Percentiles rank a stretch among this genome's conserved stretches.
These are phyloP conservation scores for Quillaja saponaria DNA, from an alignment of 306 rosid genomes.

Conservation along the genomic window DNA sequence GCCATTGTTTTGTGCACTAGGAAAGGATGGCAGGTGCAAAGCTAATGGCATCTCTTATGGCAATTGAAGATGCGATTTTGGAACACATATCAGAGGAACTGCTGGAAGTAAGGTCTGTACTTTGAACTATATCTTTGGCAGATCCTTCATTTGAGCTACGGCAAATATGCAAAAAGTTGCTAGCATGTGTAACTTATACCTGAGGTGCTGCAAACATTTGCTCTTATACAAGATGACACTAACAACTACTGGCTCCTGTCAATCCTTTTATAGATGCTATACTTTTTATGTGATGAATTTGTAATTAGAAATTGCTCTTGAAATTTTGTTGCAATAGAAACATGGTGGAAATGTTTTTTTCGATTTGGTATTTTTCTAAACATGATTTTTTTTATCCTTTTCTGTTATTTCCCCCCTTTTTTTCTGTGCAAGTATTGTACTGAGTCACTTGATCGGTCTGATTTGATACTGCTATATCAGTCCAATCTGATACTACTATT, in stretches of 20 bases:
- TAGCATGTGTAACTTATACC: slow-evolving; percentile 59
- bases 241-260: slow-evolving; percentile 3
- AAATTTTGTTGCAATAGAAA: too few species aligned
- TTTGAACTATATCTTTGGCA: slow-evolving; percentile 47
- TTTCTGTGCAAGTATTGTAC: too few species aligned
- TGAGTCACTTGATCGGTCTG: too few species aligned
- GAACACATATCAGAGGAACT: slow-evolving; percentile 62
- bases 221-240: not conserved
- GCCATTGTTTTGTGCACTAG: slow-evolving; percentile 40
- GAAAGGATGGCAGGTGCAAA: slow-evolving; percentile 85
- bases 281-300: slow-evolving; percentile 7
- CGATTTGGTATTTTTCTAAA: too few species aligned
- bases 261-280: not conserved
- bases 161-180: slow-evolving; percentile 70
- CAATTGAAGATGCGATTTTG: slow-evolving; percentile 73
- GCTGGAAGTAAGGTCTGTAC: slow-evolving; percentile 68
- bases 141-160: slow-evolving; percentile 69
- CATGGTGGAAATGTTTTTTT: too few species aligned
- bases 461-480: too few species aligned
- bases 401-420: too few species aligned
- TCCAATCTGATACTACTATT: too few species aligned
- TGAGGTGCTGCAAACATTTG: slow-evolving; percentile 30
- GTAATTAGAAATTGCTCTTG: too few species aligned
- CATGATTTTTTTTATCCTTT: too few species aligned
- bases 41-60: slow-evolving; percentile 88